Evolutionary conservation across 2,329 filamentous ascomycete genomes (phyloP).

Genomic region (Salinomyces thailandicus): DNA sequence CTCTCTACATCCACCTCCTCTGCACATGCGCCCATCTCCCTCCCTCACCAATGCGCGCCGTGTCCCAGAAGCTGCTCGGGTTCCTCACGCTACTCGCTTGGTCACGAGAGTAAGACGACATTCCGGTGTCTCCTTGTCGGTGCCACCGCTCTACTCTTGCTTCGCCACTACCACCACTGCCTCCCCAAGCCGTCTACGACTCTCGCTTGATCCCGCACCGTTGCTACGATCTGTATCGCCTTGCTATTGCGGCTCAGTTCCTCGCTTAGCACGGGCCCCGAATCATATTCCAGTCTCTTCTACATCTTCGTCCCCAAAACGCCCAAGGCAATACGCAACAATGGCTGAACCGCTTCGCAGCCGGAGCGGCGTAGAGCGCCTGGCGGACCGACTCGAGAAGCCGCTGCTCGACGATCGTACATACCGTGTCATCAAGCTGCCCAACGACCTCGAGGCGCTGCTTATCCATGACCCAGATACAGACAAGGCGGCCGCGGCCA

Average conservation of each 20-base stretch:
- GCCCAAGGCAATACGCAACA: slow-evolving; percentile 2
- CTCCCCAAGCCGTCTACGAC: not conserved
- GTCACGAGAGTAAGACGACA: slow-evolving; percentile 5
- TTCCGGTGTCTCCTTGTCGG: slow-evolving; percentile 3
- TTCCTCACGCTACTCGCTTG: slow-evolving; percentile 1
- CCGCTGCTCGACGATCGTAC: slow-evolving; percentile 74
- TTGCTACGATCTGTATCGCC: not conserved
- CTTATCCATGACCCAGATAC: slow-evolving; percentile 90
- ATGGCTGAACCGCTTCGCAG: slow-evolving; percentile 7
- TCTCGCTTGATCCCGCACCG: not conserved
- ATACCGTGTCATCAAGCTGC: slow-evolving; percentile 76
- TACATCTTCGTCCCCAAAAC: not conserved
- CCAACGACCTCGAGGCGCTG: slow-evolving; percentile 81
- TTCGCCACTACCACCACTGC: slow-evolving; percentile 1
- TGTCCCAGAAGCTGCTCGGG: slow-evolving; percentile 1
- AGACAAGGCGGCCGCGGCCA: slow-evolving; percentile 89
- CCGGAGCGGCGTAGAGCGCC: slow-evolving; percentile 18
- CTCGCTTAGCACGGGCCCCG: too few relatives aligned
- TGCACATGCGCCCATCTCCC: not conserved
- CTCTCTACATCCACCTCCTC: not conserved
- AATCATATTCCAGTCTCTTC: too few relatives aligned
- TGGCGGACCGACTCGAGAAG: slow-evolving; percentile 64
- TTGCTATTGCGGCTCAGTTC: too few relatives aligned
- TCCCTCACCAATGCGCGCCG: not conserved
- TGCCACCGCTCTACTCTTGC: not conserved